Base-by-base conservation (phyloP, 305 asterid genomes). In the Striga hermonthica region DNA sequence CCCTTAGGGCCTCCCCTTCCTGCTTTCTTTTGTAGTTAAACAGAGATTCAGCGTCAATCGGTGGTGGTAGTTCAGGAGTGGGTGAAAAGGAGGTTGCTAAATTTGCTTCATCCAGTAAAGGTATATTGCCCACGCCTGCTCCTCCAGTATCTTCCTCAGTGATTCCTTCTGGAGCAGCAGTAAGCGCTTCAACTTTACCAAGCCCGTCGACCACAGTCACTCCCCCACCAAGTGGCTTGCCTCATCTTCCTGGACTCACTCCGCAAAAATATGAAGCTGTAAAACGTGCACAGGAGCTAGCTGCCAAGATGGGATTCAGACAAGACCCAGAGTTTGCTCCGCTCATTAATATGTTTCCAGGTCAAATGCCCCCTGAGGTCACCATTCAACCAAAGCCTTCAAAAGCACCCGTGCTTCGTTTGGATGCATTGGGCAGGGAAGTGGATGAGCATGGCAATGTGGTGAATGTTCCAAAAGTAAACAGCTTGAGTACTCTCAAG, bases 351-450 rank as follows among this genome's bases (percentile, higher is more conserved):
- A 82, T 86, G 91, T 90, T 93, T 75, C 97, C 97, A n/a, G 97
- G 97, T 58, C 98, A 90, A 79, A 69, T 85, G 75, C 86, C 81
- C 47, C 80, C 88, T 0, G 97, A 93, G 52, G 86, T 84, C 58
- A 45, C 85, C 36, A 68, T 87, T 67, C 98, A 87, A 69, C 84
- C 96, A 40, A 93, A 93, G 79, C 98, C 96, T 58, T 79, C 95
- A 9, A 90, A 84, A 85, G 90, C 88, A 59, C 97, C 96, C 34
- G 88, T 87, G 68, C 96, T 93, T 74, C 96, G 94, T 37, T 75
- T 93, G 83, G 99, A 93, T 86, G 94, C 95, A 57, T 55, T 80
- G 35, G 97, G 97, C 74, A 84, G 98, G 82, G 98, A 93, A 74
- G 59, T 93, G 9, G 98, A 93, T 72, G 98, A 90, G 76, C 92